Conservation (phyloP, 257 asterid genomes). For the Echites panduratus region DNA sequence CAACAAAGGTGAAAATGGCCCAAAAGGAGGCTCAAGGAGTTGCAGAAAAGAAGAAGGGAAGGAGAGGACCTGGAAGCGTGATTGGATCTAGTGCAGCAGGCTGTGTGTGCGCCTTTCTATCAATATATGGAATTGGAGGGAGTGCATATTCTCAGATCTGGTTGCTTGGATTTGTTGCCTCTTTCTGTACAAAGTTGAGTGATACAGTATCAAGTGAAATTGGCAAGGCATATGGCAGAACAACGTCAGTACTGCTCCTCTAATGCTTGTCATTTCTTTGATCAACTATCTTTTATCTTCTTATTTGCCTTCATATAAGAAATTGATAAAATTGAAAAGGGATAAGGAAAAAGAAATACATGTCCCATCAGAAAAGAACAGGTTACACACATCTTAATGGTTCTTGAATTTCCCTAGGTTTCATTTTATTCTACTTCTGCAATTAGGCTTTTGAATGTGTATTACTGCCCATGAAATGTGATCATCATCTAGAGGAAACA, state of each 20-base stretch:
- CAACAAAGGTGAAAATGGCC: conserved; percentile 90
- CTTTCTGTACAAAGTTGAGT: conserved; percentile 92
- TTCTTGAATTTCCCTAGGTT: not conserved
- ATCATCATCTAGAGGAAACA: not conserved
- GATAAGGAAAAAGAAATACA: not conserved
- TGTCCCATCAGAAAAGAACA: not conserved
- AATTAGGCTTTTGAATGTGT: not conserved
- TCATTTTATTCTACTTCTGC: not conserved
- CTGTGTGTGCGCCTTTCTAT: conserved; percentile 74
- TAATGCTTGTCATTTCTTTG: conserved; percentile 13
- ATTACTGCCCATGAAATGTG: too few relatives aligned
- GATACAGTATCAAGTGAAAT: conserved; percentile 98
- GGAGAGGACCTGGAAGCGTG: conserved; percentile 97
- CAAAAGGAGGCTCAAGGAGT: conserved; percentile 95
- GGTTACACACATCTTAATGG: not conserved
- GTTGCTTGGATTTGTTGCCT: conserved; percentile 86
- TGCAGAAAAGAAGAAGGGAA: conserved; percentile 91
- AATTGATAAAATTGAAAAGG: not conserved
- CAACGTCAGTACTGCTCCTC: conserved; percentile 62
- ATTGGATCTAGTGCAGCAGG: conserved; percentile 97
- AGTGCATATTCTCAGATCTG: conserved; percentile 50
- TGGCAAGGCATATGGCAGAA: conserved; percentile 92
- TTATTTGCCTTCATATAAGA: not conserved
- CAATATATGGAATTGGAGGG: conserved; percentile 72
- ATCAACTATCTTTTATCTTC: not conserved